phyloP scores from a whole-genome alignment of 2,329 filamentous ascomycete genomes.

The Pezicula rhizophila region DNA sequence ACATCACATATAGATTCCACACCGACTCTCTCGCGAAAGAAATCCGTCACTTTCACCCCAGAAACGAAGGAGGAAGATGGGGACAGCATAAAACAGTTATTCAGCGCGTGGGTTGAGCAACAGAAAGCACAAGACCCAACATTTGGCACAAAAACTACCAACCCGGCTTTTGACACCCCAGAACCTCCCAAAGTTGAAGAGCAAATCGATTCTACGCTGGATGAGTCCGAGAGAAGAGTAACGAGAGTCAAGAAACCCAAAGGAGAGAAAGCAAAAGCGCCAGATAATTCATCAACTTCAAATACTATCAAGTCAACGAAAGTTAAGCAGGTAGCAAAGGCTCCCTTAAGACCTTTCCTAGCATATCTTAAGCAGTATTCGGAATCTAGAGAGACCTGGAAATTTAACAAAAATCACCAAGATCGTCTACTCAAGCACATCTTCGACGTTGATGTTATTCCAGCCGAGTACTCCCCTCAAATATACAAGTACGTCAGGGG shows the following conservation, averaged over 20 bases:
- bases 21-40: conserved; percentile 31
- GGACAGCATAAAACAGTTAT: conserved; percentile 43
- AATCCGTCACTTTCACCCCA: conserved; percentile 59
- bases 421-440: conserved; percentile 77
- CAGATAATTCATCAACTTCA: conserved; percentile 3
- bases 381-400: conserved; percentile 68
- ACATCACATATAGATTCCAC: conserved; percentile 18
- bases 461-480: conserved; percentile 59
- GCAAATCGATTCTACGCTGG: conserved; percentile 18
- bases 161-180: conserved; percentile 19
- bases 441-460: conserved; percentile 67
- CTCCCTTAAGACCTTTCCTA: conserved; percentile 49
- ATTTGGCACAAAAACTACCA: conserved; percentile 14
- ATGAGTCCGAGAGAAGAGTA: conserved; percentile 23
- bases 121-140: conserved; percentile 26
- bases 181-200: conserved; percentile 23
- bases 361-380: conserved; percentile 75
- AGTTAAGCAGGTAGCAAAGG: neutral
- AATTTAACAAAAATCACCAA: conserved; percentile 94
- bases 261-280: conserved; percentile 3
- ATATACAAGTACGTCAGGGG: conserved; percentile 75
- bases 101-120: conserved; percentile 41
- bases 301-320: conserved; percentile 10
- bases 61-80: conserved; percentile 56
- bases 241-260: conserved; percentile 22